These are phyloP conservation scores for Naganishia cerealis DNA, from an alignment of 1,284 basidiomycete genomes.

Conservation along the genomic window DNA sequence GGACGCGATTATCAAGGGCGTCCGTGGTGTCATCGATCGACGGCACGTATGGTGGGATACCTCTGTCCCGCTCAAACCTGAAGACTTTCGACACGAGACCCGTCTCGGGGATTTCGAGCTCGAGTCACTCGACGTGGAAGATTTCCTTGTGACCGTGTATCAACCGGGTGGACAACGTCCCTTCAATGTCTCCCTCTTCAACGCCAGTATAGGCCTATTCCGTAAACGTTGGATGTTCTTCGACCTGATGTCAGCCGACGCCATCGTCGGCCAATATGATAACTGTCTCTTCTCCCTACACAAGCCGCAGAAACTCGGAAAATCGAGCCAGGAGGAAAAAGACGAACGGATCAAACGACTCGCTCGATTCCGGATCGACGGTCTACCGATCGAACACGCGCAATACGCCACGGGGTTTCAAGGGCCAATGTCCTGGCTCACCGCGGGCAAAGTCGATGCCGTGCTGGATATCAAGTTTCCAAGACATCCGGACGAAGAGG, in stretches of 20 bases:
- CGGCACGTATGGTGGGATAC: conserved; percentile 86
- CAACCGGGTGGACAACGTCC: conserved; percentile 91
- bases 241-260: conserved; percentile 85
- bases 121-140: conserved; percentile 83
- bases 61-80: conserved; percentile 72
- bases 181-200: conserved; percentile 92
- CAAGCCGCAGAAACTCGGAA: conserved; percentile 91
- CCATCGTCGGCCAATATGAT: conserved; percentile 94
- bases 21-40: conserved; percentile 89
- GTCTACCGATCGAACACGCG: conserved; percentile 93
- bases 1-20: conserved; percentile 87
- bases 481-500: conserved; percentile 67
- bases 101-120: conserved; percentile 87
- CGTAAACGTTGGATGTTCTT: conserved; percentile 95
- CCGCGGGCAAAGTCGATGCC: conserved; percentile 90
- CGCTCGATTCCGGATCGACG: conserved; percentile 96
- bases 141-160: conserved; percentile 89
- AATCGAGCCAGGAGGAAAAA: conserved; percentile 78
- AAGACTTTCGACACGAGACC: conserved; percentile 71
- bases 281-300: conserved; percentile 97
- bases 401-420: conserved; percentile 75
- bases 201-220: conserved; percentile 80
- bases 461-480: conserved; percentile 98
- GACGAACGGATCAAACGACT: conserved; percentile 81
- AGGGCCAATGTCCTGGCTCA: conserved; percentile 95